Evolutionary conservation across 2,329 filamentous ascomycete genomes (phyloP).

Genomic region (Epichloe elymi): DNA sequence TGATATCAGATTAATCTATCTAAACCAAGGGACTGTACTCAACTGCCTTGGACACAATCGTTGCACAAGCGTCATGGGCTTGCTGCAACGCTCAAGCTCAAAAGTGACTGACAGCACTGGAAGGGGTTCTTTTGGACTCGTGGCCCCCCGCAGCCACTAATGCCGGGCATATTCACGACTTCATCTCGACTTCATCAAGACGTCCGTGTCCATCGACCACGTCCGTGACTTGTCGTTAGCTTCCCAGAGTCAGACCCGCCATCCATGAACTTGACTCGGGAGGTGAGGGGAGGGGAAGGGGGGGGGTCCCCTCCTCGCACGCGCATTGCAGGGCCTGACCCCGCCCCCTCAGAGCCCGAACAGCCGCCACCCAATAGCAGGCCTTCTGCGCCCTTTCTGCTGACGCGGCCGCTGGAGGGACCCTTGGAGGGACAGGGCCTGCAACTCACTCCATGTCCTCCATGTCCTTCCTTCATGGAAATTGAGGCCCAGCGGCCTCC

Average conservation of each 20-base stretch:
- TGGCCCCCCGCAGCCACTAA: too few relatives aligned
- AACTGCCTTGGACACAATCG: too few relatives aligned
- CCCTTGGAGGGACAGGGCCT: neutral
- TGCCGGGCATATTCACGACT: too few relatives aligned
- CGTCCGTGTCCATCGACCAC: neutral
- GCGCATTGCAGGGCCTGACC: neutral
- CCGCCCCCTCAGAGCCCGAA: neutral
- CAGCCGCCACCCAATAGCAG: neutral
- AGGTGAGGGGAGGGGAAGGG: too few relatives aligned
- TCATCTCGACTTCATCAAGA: too few relatives aligned
- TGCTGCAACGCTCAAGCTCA: too few relatives aligned
- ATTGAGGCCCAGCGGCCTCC: neutral
- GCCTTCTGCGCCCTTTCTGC: conserved; percentile 5
- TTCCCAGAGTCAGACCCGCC: neutral
- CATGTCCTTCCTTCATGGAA: too few relatives aligned
- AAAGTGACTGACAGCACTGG: too few relatives aligned
- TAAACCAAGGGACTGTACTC: too few relatives aligned
- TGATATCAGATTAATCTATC: neutral
- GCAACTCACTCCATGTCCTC: neutral
- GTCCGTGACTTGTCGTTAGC: neutral
- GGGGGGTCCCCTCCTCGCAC: neutral
- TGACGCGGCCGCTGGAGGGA: conserved; percentile 8
- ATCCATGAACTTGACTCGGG: neutral
- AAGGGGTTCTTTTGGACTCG: too few relatives aligned
- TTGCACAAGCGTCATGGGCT: too few relatives aligned